phyloP scores from a whole-genome alignment of 176 grass and related monocot genomes.

The Bothriochloa decipiens region DNA sequence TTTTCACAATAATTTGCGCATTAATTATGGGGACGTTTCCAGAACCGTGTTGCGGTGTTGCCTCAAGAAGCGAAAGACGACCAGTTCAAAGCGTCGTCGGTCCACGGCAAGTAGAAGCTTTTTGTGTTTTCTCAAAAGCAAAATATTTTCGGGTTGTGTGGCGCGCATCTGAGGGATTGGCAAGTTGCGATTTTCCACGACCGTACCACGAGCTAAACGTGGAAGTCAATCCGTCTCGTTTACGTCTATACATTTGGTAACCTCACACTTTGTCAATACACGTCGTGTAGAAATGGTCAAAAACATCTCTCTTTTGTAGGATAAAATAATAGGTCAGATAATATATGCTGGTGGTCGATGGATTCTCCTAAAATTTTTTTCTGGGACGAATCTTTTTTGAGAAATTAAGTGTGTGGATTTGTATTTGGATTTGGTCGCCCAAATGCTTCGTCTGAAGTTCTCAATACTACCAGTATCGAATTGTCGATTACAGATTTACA shows the following conservation, averaged over 20 bases:
- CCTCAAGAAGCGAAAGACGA: slow-evolving; percentile 10
- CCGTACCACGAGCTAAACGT: slow-evolving; percentile 39
- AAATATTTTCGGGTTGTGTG: not conserved
- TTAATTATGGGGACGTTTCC: not conserved
- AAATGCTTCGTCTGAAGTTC: not conserved
- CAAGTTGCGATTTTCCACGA: slow-evolving; percentile 27
- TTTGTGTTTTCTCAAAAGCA: not conserved
- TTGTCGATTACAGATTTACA: too few relatives aligned
- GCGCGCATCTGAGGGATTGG: slow-evolving; percentile 9
- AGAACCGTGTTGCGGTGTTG: slow-evolving; percentile 35
- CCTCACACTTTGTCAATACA: not conserved
- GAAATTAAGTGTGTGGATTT: not conserved
- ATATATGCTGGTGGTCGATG: not conserved
- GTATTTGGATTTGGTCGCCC: not conserved
- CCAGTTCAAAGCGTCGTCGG: slow-evolving; percentile 37
- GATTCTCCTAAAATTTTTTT: not conserved
- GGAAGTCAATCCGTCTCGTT: slow-evolving; percentile 22
- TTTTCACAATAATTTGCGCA: not conserved
- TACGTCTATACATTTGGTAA: slow-evolving; percentile 12
- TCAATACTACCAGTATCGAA: not conserved
- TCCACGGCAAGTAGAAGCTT: slow-evolving; percentile 8
- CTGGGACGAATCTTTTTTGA: not conserved
- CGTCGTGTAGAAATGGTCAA: slow-evolving; percentile 6
- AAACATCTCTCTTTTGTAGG: not conserved
- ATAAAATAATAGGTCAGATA: not conserved